phyloP scores from a whole-genome alignment of 2,329 filamentous ascomycete species.

The Aspergillus luchuensis region DNA sequence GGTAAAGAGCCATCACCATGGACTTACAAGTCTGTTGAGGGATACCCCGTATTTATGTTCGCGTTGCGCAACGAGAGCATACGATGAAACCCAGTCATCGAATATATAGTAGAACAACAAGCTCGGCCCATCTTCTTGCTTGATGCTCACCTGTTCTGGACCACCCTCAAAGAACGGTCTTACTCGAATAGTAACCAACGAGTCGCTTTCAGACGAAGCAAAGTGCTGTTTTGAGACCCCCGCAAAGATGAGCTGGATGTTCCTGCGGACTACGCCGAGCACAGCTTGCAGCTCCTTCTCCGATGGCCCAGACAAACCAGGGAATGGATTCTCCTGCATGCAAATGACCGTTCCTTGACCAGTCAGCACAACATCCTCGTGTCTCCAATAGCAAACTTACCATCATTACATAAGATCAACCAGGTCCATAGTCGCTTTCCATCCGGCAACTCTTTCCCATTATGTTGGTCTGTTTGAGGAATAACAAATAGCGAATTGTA shows the following conservation, averaged over 20 bases:
- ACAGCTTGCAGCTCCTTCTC: conserved; percentile 32
- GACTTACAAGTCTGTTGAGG: conserved; percentile 54
- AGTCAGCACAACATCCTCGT: conserved; percentile 9
- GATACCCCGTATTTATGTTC: conserved; percentile 53
- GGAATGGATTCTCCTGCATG: conserved; percentile 63
- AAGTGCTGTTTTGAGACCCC: conserved; percentile 60
- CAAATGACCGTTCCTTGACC: conserved; percentile 66
- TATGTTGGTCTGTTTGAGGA: conserved; percentile 49
- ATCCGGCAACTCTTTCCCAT: conserved; percentile 44
- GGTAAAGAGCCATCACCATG: neutral
- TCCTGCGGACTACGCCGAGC: conserved; percentile 52
- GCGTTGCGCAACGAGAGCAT: conserved; percentile 60
- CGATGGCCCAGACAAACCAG: conserved; percentile 45
- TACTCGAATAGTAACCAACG: conserved; percentile 53
- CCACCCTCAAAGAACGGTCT: conserved; percentile 38
- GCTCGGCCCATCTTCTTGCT: conserved; percentile 57
- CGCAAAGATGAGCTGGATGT: conserved; percentile 62
- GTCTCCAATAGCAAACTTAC: conserved; percentile 37
- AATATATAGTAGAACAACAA: conserved; percentile 69
- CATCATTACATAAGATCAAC: conserved; percentile 68
- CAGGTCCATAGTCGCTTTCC: conserved; percentile 68
- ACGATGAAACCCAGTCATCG: conserved; percentile 67
- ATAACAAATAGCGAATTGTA: conserved; percentile 60
- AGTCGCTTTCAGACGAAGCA: conserved; percentile 49
- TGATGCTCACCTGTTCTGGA: conserved; percentile 39